phyloP scores from a whole-genome alignment of 2,329 filamentous ascomycete species.

The Diaporthe sp. region DNA sequence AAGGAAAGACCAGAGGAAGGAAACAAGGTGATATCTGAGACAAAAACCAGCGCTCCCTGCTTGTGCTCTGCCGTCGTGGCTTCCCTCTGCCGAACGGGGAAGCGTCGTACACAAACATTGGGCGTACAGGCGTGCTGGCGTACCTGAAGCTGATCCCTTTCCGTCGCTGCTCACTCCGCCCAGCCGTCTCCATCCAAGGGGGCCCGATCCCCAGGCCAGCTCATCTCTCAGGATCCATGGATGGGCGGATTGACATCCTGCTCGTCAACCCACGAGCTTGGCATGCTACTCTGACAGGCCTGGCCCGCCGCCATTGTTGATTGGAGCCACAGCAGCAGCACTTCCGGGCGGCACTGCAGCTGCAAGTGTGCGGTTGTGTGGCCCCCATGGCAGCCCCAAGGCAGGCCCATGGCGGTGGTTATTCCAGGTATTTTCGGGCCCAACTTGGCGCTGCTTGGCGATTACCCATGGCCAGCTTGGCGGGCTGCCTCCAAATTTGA shows the following conservation, averaged over 20 bases:
- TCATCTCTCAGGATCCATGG: slow-evolving; percentile 29
- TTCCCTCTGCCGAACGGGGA: slow-evolving; percentile 1
- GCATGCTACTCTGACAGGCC: slow-evolving; percentile 25
- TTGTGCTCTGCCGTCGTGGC: neutral
- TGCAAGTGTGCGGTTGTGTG: neutral
- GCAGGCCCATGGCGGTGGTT: neutral
- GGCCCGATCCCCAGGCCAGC: slow-evolving; percentile 17
- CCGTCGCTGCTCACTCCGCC: neutral
- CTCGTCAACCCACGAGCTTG: slow-evolving; percentile 2
- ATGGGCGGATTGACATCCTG: slow-evolving; percentile 23
- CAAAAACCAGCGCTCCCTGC: neutral
- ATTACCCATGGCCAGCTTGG: slow-evolving; percentile 30
- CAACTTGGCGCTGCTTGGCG: slow-evolving; percentile 34
- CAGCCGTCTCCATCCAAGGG: slow-evolving; percentile 9
- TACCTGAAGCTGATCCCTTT: slow-evolving; percentile 8
- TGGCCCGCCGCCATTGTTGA: slow-evolving; percentile 9
- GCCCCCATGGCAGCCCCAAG: neutral
- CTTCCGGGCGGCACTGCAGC: slow-evolving; percentile 25
- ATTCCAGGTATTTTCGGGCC: slow-evolving; percentile 26
- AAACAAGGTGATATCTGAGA: slow-evolving; percentile 22
- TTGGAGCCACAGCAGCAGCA: slow-evolving; percentile 27
- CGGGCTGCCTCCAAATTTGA: slow-evolving; percentile 32
- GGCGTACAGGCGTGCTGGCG: neutral
- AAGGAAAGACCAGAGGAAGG: slow-evolving; percentile 4
- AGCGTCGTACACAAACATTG: slow-evolving; percentile 4